Evolutionary conservation across 139 green algal genomes (phyloP).

Genomic region (Spirogloea muscicola): DNA sequence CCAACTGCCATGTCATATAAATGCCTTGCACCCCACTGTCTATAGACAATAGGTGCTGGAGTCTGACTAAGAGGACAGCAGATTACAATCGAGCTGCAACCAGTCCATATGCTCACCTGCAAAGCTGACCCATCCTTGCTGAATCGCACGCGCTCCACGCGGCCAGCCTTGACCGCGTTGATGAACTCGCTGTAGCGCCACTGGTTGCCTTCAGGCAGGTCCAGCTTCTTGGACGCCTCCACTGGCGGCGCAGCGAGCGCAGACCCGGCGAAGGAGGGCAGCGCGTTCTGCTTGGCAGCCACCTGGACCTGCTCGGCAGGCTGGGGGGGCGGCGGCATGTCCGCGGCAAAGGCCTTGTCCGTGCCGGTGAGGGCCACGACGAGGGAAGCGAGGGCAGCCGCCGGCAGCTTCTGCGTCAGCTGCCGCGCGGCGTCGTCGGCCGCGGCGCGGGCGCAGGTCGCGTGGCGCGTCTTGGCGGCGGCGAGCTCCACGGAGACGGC

Average conservation of each 20-base stretch:
- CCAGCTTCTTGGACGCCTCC: constrained; percentile 15
- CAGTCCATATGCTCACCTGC: too few species aligned
- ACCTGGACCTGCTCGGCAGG: background rate
- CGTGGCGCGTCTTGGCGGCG: constrained; percentile 16
- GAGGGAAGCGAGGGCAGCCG: constrained; percentile 31
- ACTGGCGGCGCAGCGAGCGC: constrained; percentile 24
- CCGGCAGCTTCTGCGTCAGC: constrained; percentile 12
- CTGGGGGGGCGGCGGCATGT: constrained; percentile 1
- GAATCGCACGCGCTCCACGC: constrained; percentile 98
- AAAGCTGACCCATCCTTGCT: constrained; percentile 89
- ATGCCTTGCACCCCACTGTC: too few species aligned
- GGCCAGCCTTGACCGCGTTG: constrained; percentile 79
- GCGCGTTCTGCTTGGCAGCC: background rate
- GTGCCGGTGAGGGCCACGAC: constrained; percentile 9
- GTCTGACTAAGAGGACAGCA: too few species aligned
- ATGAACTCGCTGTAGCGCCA: constrained; percentile 99
- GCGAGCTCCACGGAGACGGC: constrained; percentile 18
- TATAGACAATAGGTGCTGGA: too few species aligned
- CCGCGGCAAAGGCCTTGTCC: constrained; percentile 15
- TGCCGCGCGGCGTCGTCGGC: constrained; percentile 21
- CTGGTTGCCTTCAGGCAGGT: constrained; percentile 92
- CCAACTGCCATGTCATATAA: too few species aligned
- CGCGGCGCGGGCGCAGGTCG: constrained; percentile 16
- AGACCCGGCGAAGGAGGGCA: constrained; percentile 1
- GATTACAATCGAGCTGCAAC: too few species aligned